Conservation (phyloP, 805 yeast species). For the Suhomyces tanzawaensis region DNA sequence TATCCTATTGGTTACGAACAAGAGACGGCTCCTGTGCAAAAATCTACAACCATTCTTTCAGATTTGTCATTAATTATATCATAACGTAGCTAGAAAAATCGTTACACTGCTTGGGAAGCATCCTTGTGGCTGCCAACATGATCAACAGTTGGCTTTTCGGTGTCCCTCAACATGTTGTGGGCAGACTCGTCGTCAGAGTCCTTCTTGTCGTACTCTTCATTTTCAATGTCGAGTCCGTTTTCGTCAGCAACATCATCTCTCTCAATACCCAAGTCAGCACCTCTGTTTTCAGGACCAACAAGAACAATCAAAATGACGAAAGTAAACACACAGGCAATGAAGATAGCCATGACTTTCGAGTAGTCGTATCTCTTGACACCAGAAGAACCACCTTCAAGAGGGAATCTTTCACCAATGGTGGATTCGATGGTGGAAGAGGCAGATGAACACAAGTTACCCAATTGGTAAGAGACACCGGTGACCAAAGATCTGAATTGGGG, state of each 20-base stretch:
- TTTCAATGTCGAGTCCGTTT: slow-evolving; percentile 3
- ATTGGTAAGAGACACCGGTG: slow-evolving; percentile 62
- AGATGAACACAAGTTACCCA: slow-evolving; percentile 66
- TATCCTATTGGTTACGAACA: no score
- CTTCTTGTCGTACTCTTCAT: slow-evolving; percentile 5
- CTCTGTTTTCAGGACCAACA: slow-evolving; percentile 59
- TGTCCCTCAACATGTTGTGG: neutral
- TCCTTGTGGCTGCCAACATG: neutral
- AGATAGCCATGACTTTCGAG: slow-evolving; percentile 63
- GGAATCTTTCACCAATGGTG: slow-evolving; percentile 56
- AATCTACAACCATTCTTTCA: no score
- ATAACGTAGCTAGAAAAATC: neutral
- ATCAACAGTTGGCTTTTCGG: neutral
- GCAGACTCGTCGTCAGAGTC: slow-evolving; percentile 5
- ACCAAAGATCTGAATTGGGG: slow-evolving; percentile 62
- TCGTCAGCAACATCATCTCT: slow-evolving; percentile 15
- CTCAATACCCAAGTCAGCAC: slow-evolving; percentile 16
- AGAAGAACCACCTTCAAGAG: slow-evolving; percentile 19
- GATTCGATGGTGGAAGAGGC: slow-evolving; percentile 71
- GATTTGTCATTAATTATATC: no score
- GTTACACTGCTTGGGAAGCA: neutral
- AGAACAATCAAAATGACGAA: slow-evolving; percentile 48
- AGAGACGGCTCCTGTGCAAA: no score
- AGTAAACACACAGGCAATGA: slow-evolving; percentile 61
- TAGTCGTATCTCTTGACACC: slow-evolving; percentile 40